Evolutionary conservation across 2,329 filamentous ascomycete genomes (phyloP), one percentile per base, ranked within the genome.

Genomic region (Delphinella strobiligena): DNA sequence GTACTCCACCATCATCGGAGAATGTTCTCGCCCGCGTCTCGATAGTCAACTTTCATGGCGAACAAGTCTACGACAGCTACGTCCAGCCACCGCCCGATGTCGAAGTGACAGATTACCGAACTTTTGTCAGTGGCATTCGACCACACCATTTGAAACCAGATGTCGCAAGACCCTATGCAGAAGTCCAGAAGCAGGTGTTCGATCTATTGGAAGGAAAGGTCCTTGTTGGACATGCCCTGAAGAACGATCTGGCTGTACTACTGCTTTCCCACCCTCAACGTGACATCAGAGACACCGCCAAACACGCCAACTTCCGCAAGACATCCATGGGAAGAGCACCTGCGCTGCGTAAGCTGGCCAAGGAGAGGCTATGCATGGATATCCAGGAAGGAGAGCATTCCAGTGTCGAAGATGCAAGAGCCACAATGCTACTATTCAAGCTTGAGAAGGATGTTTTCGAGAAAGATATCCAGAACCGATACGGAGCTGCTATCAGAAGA

Each of bases 21-120:
- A 87, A 85, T 27, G 78, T 78, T 0, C 74, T 98, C 33, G 91
- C 91, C 1, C 76, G 91, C 34, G 85, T 89, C 40, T 93, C 84
- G 54, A 67, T 93, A 12, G 88, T 95, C 49, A 93, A 96, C 60
- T 98, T 88, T 60, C 86, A 95, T 56, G 88, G 88, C 14, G 75
- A 82, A 19, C 86, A 94, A 59, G 67, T 98, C 34, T 95, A 96
- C 70, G 91, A 98, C 65, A 89, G 84, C 10, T 96, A 82, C 55
- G 91, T 96, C 8, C 74, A 75, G 39, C 82, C 85, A 1, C 52
- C 53, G 5, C 41, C 49, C 1, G 45, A 47, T 1, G 76, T 77
- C 43, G 79, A 87, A 53, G 84, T 98, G 2, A 87, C 82, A 11
- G 84, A 98, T 61, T 98, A 88, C 81, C 76, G 91, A 45, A 96